These are phyloP conservation scores for Leccinum obscurum DNA, from an alignment of 768 basidiomycete species.

Conservation along the genomic window DNA sequence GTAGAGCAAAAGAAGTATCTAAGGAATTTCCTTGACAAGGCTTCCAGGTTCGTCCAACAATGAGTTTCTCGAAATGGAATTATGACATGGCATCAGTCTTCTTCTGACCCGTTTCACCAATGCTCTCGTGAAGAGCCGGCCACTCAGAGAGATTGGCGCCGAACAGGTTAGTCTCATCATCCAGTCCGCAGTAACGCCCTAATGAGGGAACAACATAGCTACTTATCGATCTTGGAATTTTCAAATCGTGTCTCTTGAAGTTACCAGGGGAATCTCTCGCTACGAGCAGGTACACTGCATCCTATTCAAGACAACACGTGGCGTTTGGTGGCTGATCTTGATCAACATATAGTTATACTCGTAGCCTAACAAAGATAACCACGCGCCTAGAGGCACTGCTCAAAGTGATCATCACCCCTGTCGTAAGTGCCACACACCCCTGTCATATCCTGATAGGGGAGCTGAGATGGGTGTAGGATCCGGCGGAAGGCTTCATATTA, in stretches of 20 bases:
- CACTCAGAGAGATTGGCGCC: constrained; percentile 89
- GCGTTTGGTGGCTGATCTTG: constrained; percentile 11
- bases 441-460: background rate
- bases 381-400: constrained; percentile 86
- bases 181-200: background rate
- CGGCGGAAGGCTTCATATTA: constrained; percentile 90
- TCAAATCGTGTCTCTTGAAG: constrained; percentile 81
- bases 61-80: background rate
- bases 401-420: constrained; percentile 93
- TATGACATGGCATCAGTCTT: constrained; percentile 48
- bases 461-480: constrained; percentile 56
- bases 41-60: constrained; percentile 63
- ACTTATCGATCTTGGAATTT: constrained; percentile 84
- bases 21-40: constrained; percentile 91
- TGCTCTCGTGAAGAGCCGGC: constrained; percentile 85
- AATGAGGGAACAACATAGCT: constrained; percentile 46
- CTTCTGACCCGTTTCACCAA: constrained; percentile 87
- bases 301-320: background rate
- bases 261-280: constrained; percentile 73
- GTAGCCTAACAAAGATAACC: constrained; percentile 78
- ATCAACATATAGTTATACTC: constrained; percentile 62
- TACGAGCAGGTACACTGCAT: constrained; percentile 50
- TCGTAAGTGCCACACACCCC: constrained; percentile 47
- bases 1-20: constrained; percentile 96
- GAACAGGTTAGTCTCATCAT: constrained; percentile 66